Percentiles rank a stretch among this genome's conserved stretches.
phyloP scores from a whole-genome alignment of 2,329 filamentous ascomycete species.

The Ceratocystis variospora region DNA sequence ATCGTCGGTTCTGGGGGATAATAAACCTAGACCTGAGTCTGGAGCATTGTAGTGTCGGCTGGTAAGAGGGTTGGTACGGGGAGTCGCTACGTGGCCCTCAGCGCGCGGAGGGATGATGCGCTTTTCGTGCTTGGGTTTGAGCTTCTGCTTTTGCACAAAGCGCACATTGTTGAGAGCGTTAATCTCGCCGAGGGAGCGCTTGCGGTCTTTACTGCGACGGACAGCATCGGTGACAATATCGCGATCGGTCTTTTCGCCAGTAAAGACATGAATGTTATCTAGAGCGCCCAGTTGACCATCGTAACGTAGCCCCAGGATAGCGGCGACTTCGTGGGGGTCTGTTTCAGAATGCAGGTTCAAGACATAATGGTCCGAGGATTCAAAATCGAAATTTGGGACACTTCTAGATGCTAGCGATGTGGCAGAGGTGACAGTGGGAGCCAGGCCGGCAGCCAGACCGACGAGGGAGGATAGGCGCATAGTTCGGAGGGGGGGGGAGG shows the following conservation, averaged over 20 bases:
- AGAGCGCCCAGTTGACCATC: constrained; percentile 72
- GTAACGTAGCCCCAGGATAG: constrained; percentile 59
- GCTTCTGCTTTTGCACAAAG: constrained; percentile 60
- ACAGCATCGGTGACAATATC: constrained; percentile 36
- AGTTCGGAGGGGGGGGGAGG: not conserved
- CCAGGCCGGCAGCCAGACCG: constrained; percentile 39
- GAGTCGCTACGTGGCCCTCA: constrained; percentile 20
- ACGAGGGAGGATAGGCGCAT: constrained; percentile 43
- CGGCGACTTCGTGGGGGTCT: constrained; percentile 55
- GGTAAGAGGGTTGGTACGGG: constrained; percentile 21
- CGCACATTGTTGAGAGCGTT: constrained; percentile 60
- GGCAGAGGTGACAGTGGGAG: constrained; percentile 32
- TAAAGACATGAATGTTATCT: constrained; percentile 73
- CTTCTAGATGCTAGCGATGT: constrained; percentile 36
- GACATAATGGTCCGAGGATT: constrained; percentile 81
- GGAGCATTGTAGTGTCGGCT: not conserved
- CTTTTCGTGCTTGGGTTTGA: constrained; percentile 38
- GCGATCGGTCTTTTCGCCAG: constrained; percentile 46
- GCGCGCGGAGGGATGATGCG: constrained; percentile 33
- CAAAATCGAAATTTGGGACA: constrained; percentile 41
- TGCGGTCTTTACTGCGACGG: constrained; percentile 37
- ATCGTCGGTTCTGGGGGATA: not conserved
- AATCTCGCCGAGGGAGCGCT: constrained; percentile 38
- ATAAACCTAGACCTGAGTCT: too few species aligned
- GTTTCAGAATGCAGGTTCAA: constrained; percentile 59